phyloP scores from a whole-genome alignment of 371 early-diverging fungal genomes.

The Nematocida homosporus region DNA sequence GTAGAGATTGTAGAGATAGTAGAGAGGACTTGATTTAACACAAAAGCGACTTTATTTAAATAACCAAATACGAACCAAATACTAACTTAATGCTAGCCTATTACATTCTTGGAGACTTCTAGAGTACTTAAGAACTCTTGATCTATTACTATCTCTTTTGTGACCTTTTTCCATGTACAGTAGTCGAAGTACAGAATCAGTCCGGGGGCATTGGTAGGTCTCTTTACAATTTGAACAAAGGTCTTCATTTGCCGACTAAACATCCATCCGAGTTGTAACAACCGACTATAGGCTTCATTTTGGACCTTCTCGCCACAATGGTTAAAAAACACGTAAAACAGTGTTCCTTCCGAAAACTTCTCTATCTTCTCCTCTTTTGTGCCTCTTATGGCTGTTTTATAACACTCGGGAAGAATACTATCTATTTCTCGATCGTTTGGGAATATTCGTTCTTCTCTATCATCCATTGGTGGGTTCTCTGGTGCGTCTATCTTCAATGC shows the following conservation, averaged over 20 bases:
- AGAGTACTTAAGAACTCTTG: constrained; percentile 46
- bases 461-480: constrained; percentile 3
- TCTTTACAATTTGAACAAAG: constrained; percentile 49
- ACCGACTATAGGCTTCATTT: constrained; percentile 38
- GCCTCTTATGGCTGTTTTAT: constrained; percentile 32
- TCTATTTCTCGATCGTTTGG: constrained; percentile 38
- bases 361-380: constrained; percentile 52
- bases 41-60: no score
- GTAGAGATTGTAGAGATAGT: no score
- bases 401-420: constrained; percentile 47
- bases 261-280: constrained; percentile 36
- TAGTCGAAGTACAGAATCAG: constrained; percentile 53
- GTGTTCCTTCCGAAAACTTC: constrained; percentile 53
- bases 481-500: constrained; percentile 27
- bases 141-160: constrained; percentile 47
- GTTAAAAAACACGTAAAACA: constrained; percentile 53
- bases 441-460: constrained; percentile 33
- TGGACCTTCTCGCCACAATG: constrained; percentile 50
- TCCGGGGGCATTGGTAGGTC: not conserved
- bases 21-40: no score
- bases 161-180: constrained; percentile 55
- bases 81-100: no score
- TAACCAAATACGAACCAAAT: no score
- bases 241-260: constrained; percentile 54
- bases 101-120: no score